phyloP scores from a whole-genome alignment of 768 basidiomycete species.

The Rossbeevera mucosa region DNA sequence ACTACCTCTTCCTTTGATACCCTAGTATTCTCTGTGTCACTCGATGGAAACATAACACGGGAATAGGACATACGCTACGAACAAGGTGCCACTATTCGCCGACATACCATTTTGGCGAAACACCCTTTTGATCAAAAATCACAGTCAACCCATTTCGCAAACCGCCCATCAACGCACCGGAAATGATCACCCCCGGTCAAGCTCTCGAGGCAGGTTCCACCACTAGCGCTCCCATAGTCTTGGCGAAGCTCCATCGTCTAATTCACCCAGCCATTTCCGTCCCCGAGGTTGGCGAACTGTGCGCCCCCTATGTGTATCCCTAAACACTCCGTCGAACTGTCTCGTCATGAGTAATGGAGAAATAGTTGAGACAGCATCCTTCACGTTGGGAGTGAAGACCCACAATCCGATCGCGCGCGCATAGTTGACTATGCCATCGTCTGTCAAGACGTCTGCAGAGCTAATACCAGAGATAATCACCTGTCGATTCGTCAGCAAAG shows the following conservation, averaged over 20 bases:
- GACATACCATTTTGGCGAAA: conserved; percentile 53
- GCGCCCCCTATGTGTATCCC: conserved; percentile 33
- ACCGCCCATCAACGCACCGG: conserved; percentile 26
- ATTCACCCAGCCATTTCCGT: conserved; percentile 42
- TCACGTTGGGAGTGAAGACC: conserved; percentile 19
- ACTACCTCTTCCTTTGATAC: conserved; percentile 43
- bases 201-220: conserved; percentile 44
- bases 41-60: not conserved
- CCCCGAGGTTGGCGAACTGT: conserved; percentile 42
- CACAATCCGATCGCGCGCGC: conserved; percentile 63
- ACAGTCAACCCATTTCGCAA: not conserved
- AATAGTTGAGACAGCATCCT: not conserved
- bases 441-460: conserved; percentile 51
- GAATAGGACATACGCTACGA: conserved; percentile 45
- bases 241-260: conserved; percentile 42
- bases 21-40: conserved; percentile 21
- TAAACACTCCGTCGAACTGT: conserved; percentile 39
- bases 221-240: conserved; percentile 32
- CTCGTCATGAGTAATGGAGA: conserved; percentile 3
- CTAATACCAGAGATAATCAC: conserved; percentile 64
- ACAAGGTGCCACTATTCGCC: conserved; percentile 47
- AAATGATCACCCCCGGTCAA: conserved; percentile 45
- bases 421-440: conserved; percentile 52
- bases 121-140: conserved; percentile 29
- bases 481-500: conserved; percentile 18